Conservation (phyloP, 208 protist genomes). For the Crithidia bombi region DNA sequence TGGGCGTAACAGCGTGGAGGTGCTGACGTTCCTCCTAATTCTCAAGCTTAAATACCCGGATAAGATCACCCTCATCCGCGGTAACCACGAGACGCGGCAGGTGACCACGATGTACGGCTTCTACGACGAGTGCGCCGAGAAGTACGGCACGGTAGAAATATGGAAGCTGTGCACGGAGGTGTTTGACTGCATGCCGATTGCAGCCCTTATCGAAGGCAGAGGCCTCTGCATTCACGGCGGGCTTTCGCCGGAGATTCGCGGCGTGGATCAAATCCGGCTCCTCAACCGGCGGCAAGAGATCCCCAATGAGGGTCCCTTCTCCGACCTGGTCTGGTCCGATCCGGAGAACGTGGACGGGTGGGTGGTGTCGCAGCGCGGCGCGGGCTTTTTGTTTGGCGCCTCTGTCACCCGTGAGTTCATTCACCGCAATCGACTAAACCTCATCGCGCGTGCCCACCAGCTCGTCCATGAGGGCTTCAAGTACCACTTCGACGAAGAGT, state of each 20-base stretch:
- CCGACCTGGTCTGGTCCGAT: constrained; percentile 92
- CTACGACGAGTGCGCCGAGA: constrained; percentile 89
- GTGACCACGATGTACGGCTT: constrained; percentile 93
- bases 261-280: constrained; percentile 85
- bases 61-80: constrained; percentile 88
- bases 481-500: constrained; percentile 89
- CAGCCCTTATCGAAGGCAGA: constrained; percentile 96
- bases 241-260: constrained; percentile 95
- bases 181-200: constrained; percentile 99
- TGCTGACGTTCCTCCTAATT: constrained; percentile 91
- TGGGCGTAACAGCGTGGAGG: constrained; percentile 95
- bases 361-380: constrained; percentile 81
- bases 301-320: constrained; percentile 85
- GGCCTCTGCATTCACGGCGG: constrained; percentile 98
- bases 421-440: constrained; percentile 79
- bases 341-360: constrained; percentile 86
- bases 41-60: constrained; percentile 92
- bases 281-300: constrained; percentile 88
- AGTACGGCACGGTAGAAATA: constrained; percentile 93
- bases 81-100: constrained; percentile 91
- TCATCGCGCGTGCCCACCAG: constrained; percentile 91
- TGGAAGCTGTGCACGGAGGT: constrained; percentile 98
- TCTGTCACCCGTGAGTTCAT: constrained; percentile 82
- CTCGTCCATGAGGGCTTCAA: constrained; percentile 92
- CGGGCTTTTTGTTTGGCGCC: constrained; percentile 87